Conservation (phyloP, 768 basidiomycete genomes). For the Lentinula boryana region DNA sequence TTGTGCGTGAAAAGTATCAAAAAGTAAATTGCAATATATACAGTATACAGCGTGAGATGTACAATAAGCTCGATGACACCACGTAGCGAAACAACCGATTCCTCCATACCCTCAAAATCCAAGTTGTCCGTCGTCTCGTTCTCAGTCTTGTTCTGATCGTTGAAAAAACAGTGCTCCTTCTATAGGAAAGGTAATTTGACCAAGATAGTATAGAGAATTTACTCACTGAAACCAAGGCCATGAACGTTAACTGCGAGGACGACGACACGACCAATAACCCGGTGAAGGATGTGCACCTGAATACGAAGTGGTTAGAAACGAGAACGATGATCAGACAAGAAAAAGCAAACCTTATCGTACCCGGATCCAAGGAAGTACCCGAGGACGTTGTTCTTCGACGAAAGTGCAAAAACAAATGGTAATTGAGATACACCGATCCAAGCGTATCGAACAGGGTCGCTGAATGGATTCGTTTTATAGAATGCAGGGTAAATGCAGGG, state of each 20-base stretch:
- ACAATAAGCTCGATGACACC: too few species aligned
- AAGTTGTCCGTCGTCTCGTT: too few species aligned
- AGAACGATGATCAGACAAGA: neutral
- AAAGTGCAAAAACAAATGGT: slow-evolving; percentile 45
- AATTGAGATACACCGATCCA: slow-evolving; percentile 7
- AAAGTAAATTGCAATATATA: too few species aligned
- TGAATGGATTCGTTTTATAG: slow-evolving; percentile 8
- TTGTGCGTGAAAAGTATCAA: too few species aligned
- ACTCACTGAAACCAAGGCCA: slow-evolving; percentile 48
- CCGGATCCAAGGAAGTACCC: slow-evolving; percentile 52
- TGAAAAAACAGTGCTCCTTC: too few species aligned
- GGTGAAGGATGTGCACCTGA: slow-evolving; percentile 72
- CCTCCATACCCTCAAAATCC: too few species aligned
- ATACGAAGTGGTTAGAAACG: slow-evolving; percentile 1
- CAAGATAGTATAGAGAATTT: neutral
- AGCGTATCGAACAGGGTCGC: slow-evolving; percentile 2
- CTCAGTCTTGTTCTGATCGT: too few species aligned
- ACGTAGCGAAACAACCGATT: too few species aligned
- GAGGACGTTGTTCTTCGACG: slow-evolving; percentile 64
- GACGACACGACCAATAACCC: slow-evolving; percentile 55
- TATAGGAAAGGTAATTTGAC: neutral
- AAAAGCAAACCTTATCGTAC: slow-evolving; percentile 54
- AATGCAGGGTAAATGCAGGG: too few species aligned
- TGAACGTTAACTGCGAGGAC: slow-evolving; percentile 58
- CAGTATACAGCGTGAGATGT: too few species aligned